Evolutionary conservation across 495 filamentous ascomycete genomes (phyloP), one percentile per base, ranked within the genome.

Genomic region (Hyphodiscus hymeniophilus): DNA sequence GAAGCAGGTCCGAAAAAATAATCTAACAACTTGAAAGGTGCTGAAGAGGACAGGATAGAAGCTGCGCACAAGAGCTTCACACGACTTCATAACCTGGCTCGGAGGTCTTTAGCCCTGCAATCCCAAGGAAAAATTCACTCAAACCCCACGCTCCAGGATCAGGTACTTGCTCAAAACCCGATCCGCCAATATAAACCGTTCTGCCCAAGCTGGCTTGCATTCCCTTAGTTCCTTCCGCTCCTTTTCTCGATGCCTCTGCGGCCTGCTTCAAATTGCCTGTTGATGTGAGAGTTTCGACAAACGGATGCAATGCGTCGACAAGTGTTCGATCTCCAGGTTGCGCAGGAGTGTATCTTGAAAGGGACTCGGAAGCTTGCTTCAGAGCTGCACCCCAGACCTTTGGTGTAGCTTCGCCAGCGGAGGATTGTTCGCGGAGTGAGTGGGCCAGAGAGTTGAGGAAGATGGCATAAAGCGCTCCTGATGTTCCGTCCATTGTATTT

Each of bases 381-480:
- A 94, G 69, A 1, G 91, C 90, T 7, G 74, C 67, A 3, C 82
- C 80, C 91, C 89, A 97, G 15, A 83, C 71, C 12, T 73, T 60
- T 0, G 69, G 60, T 0, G 69, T 73, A 3, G 76, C 60, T 32
- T 75, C 64, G 21, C 70, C 66, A 34, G 62, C 52, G 0, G 50
- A 50, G 55, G 73, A 63, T 43, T 84, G 74, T 7, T 69, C 68
- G 26, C 82, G 80, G 12, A 98, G 70, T 1, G 82, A 80, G 50
- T 84, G 79, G 16, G 85, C 82, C 1, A 98, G 80, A 0, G 90
- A 80, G 62, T 95, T 95, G 43, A 98, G 74, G 73, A 95, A 98
- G 54, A 98, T 98, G 31, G 89, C 86, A 63, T 94, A 96, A 22
- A 98, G 71, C 4, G 94, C 92, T 2, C 92, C 92, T 0, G 89